Conservation (phyloP, 2,329 filamentous ascomycete genomes). For the Cladosporium sphaerospermum region DNA sequence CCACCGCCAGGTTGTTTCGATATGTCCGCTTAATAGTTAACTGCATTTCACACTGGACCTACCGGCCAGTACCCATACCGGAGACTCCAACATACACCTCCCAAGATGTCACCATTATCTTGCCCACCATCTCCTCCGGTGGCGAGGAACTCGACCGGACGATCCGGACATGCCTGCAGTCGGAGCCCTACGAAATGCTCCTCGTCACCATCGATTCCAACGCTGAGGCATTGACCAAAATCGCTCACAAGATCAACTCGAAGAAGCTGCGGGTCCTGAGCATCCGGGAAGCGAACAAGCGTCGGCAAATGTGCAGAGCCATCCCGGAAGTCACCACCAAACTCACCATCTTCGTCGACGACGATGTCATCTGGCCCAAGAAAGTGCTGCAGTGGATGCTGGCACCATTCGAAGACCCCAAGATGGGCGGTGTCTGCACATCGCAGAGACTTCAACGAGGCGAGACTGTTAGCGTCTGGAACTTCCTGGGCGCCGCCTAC, state of each 20-base stretch:
- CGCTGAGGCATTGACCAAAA: conserved; percentile 46
- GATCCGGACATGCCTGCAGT: conserved; percentile 67
- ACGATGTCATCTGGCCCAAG: conserved; percentile 87
- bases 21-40: conserved; percentile 83
- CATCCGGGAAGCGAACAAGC: conserved; percentile 86
- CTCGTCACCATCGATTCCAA: conserved; percentile 84
- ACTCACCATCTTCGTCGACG: conserved; percentile 89
- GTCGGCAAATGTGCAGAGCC: conserved; percentile 84
- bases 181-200: conserved; percentile 65
- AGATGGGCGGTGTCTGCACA: conserved; percentile 85
- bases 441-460: conserved; percentile 78
- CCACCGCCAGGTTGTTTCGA: conserved; percentile 64
- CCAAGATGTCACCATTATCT: conserved; percentile 86
- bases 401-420: conserved; percentile 78
- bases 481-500: conserved; percentile 86
- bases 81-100: conserved; percentile 72
- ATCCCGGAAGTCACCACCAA: conserved; percentile 76
- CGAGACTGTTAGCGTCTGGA: conserved; percentile 62
- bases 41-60: conserved; percentile 76
- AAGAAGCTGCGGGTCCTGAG: conserved; percentile 67
- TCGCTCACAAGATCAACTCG: conserved; percentile 52
- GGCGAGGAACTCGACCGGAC: conserved; percentile 79
- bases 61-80: conserved; percentile 77
- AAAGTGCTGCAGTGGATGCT: conserved; percentile 87
- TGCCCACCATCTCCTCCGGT: conserved; percentile 83